phyloP scores from a whole-genome alignment of 129 eudicot genomes.

The Glebionis coronaria region DNA sequence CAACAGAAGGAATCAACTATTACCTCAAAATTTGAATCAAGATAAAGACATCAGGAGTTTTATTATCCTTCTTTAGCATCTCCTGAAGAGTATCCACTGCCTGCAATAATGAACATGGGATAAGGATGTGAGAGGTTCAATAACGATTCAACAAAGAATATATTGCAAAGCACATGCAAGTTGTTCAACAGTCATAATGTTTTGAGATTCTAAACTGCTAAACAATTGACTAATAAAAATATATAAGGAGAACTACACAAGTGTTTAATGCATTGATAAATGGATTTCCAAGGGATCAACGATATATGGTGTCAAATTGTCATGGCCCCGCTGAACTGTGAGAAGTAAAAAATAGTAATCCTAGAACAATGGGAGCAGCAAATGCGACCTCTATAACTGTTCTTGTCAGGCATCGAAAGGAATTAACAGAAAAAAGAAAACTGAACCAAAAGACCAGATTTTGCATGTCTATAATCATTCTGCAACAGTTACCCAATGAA shows the following conservation, averaged over 20 bases:
- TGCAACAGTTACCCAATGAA: background rate
- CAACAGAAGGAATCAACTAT: constrained; percentile 5
- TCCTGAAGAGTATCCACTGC: constrained; percentile 61
- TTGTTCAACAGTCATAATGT: background rate
- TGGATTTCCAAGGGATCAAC: background rate
- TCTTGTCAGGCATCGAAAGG: background rate
- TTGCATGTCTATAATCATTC: background rate
- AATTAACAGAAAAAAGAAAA: background rate
- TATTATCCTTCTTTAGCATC: constrained; percentile 56
- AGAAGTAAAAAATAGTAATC: background rate
- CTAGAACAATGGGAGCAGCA: background rate
- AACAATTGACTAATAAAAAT: background rate
- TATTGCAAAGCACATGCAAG: constrained; percentile 12
- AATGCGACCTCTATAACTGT: too few relatives aligned
- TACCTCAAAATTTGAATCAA: constrained; percentile 75
- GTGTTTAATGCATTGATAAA: background rate
- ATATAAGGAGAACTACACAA: background rate
- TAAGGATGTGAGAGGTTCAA: background rate
- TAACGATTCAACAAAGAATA: background rate
- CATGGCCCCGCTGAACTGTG: constrained; percentile 9
- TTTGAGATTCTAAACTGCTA: constrained; percentile 9
- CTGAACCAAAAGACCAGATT: background rate
- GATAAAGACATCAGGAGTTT: constrained; percentile 55
- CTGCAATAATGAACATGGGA: constrained; percentile 36
- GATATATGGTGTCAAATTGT: background rate